A percentile compares a stretch with the other conserved stretches of the same genome.
Conservation (phyloP, 805 yeast species). For the Tetrapisispora iriomotensis region DNA sequence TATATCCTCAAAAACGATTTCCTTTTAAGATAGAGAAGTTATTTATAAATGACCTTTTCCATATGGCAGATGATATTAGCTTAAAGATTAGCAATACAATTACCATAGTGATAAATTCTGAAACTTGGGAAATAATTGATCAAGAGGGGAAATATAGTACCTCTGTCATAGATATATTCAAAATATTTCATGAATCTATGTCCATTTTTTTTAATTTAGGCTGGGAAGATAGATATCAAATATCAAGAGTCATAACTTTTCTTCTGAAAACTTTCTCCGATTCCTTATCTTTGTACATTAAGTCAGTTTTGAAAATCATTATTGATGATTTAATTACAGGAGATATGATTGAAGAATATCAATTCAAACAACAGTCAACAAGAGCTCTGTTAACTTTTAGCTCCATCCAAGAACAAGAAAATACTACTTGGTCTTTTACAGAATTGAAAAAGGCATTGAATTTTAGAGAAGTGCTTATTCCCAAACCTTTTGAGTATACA, state of each 20-base stretch:
- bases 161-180: constrained; percentile 60
- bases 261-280: constrained; percentile 56
- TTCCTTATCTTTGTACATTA: constrained; percentile 45
- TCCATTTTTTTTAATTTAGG: constrained; percentile 46
- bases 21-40: constrained; percentile 47
- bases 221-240: constrained; percentile 59
- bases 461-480: constrained; percentile 30
- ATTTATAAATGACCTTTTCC: constrained; percentile 39
- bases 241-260: constrained; percentile 50
- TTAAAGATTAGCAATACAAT: constrained; percentile 40
- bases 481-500: constrained; percentile 50
- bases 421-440: constrained; percentile 20
- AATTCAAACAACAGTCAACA: background rate
- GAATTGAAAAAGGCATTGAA: constrained; percentile 45
- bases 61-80: constrained; percentile 37
- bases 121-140: constrained; percentile 46
- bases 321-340: constrained; percentile 32
- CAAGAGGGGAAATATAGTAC: constrained; percentile 39
- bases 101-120: constrained; percentile 46
- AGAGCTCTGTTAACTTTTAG: background rate
- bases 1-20: constrained; percentile 34
- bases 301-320: constrained; percentile 28
- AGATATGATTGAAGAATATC: constrained; percentile 18
- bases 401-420: background rate
- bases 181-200: constrained; percentile 49